These are phyloP conservation scores for Crithidia thermophila DNA, from an alignment of 208 protist genomes.

Conservation along the genomic window DNA sequence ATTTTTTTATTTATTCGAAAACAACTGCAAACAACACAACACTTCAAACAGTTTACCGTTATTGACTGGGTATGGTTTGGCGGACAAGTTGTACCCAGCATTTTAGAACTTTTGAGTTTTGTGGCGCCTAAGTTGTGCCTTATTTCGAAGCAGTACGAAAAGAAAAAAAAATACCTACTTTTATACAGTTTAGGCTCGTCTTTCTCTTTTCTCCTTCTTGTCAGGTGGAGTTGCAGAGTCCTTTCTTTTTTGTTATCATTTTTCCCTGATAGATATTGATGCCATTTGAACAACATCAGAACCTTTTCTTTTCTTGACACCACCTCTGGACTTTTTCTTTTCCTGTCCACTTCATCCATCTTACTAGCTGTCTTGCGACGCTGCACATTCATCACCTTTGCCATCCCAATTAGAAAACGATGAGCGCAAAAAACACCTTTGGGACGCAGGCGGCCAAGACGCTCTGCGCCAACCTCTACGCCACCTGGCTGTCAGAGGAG, in stretches of 20 bases:
- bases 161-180: no score
- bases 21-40: no score
- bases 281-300: not conserved
- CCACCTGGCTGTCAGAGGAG: slow-evolving; percentile 68
- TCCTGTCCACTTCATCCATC: not conserved
- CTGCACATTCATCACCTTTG: not conserved
- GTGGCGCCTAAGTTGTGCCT: no score
- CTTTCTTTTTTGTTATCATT: no score
- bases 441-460: slow-evolving; percentile 58
- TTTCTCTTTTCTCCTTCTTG: no score
- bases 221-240: not conserved
- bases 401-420: not conserved
- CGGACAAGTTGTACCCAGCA: no score
- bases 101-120: no score
- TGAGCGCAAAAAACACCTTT: slow-evolving; percentile 34
- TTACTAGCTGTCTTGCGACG: not conserved
- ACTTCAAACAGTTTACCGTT: no score
- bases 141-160: no score
- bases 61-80: no score
- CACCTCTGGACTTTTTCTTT: not conserved
- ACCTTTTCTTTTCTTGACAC: not conserved
- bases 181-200: no score
- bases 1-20: no score
- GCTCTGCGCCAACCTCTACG: slow-evolving; percentile 76
- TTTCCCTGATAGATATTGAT: not conserved